Base-by-base conservation (phyloP, 176 grass and related monocot genomes). In the Ampelocalamus luodianensis region DNA sequence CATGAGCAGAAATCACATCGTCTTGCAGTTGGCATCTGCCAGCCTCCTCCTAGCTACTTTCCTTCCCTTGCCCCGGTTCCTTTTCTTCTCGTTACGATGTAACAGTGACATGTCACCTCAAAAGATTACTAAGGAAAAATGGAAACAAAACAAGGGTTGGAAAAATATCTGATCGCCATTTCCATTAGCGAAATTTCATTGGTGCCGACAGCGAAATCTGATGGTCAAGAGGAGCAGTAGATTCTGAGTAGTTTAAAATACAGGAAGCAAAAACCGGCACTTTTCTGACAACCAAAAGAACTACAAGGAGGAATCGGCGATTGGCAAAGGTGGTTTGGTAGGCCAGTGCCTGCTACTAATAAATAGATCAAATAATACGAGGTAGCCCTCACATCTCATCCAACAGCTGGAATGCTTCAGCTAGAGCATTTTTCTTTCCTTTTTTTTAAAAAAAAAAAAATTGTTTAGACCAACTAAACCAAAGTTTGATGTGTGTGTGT, bases 41-140 rank as follows among this genome's bases (percentile, higher is more conserved):
- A 56, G 34, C 59, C 71, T 75, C 23, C 10, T 15, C 59, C 50
- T 58, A 2, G 34, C 45, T 69, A 68, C 86, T 88, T 83, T 78
- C 80, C 73, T 38, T 88, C 72, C 5, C 38, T 48, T 68, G 74
- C 9, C 34, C 42, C 38, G 81, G 7, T 56, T 69, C 49, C 44
- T 56, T 39, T 68, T 78, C 66, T 48, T 23, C 2, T 11, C 53
- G 76, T 83, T 54, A 76, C 14, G 3, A 50, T 34, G 29, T 26
- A 76, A 91, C 70, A 91, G 76, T 37, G 85, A 87, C 81, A 55
- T 84, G 51, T 68, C 85, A 91, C 89, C 85, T 77, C 74, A 74
- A 71, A 82, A 65, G 11, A 82, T 54, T 54, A 58, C 0, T 1
- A 82, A 32, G 45, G n/a, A 32, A 71, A 15, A 63, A n/a, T 6